Evolutionary conservation across 2,329 filamentous ascomycete genomes (phyloP), one percentile per base, ranked within the genome.

Genomic region (Pseudomassariella vexata): DNA sequence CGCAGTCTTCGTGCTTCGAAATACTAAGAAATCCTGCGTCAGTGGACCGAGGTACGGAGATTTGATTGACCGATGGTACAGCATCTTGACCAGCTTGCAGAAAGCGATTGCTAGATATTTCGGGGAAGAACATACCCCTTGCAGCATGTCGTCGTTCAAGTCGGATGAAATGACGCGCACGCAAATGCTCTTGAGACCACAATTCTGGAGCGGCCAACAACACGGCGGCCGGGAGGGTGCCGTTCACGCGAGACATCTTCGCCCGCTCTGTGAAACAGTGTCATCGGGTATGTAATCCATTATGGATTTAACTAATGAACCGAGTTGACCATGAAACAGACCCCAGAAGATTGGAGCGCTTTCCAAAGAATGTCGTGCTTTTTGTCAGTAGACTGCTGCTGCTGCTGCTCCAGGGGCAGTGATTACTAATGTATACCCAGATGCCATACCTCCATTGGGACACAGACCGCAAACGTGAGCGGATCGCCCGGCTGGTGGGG

Each of bases 391-490:
- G 16, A 5, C 5, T 14, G n/a, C n/a, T n/a, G n/a, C n/a, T n/a
- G n/a, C 7, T 31, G 19, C 1, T n/a, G 14, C 16, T 14, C 23
- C 23, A 9, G 12, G 9, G 5, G 11, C 14, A 5, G 4, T 17
- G 6, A 14, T 14, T 12, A 24, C 6, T 17, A 19, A 25, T 5
- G 14, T 24, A 6, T n/a, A 7, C 11, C 9, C 15, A 33, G 30
- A 33, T 33, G 30, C 30, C 30, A 7, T 33, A 33, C 14, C 24
- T 33, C 3, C 30, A 33, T 15, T 33, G 30, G 30, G 30, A 33
- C 11, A 33, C 30, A 5, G 26, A 23, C 4, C 10, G 30, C 7
- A 19, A 33, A 11, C 15, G 30, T 4, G 30, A 26, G 12, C n/a
- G n/a, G n/a, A n/a, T n/a, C n/a, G n/a, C n/a, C n/a, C n/a, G n/a